Percentiles rank a stretch among this genome's conserved stretches.
Conservation (phyloP, 2,329 filamentous ascomycete species). For the Daldinia eschscholtzii region DNA sequence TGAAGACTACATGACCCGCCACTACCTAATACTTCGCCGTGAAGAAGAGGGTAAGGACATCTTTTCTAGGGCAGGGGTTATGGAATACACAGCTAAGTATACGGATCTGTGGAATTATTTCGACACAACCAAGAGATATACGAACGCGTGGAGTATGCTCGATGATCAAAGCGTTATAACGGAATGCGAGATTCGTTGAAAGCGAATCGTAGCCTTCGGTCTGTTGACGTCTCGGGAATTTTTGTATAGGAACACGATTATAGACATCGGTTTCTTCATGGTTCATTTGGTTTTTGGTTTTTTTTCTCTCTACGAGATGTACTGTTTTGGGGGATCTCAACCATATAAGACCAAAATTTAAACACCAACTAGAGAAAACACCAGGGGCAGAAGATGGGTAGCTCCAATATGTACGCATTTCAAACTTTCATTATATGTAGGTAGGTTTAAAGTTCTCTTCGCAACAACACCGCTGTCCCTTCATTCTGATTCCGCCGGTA, state of each 20-base stretch:
- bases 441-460: no score
- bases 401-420: no score
- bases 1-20: not conserved
- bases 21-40: constrained; percentile 4
- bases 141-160: not conserved
- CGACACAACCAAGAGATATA: not conserved
- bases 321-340: not conserved
- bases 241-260: not conserved
- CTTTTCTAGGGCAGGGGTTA: not conserved
- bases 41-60: not conserved
- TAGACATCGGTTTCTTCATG: not conserved
- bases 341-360: no score
- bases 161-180: constrained; percentile 8
- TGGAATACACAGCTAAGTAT: not conserved
- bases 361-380: no score
- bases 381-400: no score
- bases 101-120: not conserved
- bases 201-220: not conserved
- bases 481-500: no score
- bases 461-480: no score
- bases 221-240: not conserved
- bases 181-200: constrained; percentile 25
- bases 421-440: no score
- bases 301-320: not conserved
- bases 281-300: not conserved